phyloP scores from a whole-genome alignment of 1,284 basidiomycete genomes.

The Fomitopsis pinicola region DNA sequence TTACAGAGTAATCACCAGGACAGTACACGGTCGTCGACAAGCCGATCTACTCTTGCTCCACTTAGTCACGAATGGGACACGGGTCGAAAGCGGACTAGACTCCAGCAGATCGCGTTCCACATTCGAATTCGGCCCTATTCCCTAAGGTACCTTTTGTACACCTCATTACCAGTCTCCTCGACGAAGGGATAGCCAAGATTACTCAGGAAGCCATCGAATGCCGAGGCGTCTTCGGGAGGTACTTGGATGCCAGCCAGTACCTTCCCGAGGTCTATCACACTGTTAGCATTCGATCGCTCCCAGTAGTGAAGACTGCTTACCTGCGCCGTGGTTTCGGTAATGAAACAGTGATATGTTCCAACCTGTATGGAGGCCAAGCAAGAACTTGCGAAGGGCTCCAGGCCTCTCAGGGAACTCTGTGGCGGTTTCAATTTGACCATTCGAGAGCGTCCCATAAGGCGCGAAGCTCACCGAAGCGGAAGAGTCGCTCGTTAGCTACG shows the following conservation, averaged over 20 bases:
- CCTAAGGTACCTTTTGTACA: slow-evolving; percentile 76
- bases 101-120: neutral
- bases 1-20: too few relatives aligned
- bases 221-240: slow-evolving; percentile 56
- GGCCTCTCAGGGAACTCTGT: slow-evolving; percentile 96
- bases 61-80: neutral
- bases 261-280: slow-evolving; percentile 74
- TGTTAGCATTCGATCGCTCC: neutral
- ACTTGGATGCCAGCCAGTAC: slow-evolving; percentile 95
- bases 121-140: neutral
- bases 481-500: slow-evolving; percentile 85
- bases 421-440: neutral
- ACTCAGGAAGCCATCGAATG: slow-evolving; percentile 74
- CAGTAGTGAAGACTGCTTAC: slow-evolving; percentile 40
- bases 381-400: slow-evolving; percentile 87
- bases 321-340: slow-evolving; percentile 95
- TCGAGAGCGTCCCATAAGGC: neutral
- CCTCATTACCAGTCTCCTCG: slow-evolving; percentile 90
- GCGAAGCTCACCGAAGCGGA: slow-evolving; percentile 79
- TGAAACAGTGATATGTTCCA: slow-evolving; percentile 99
- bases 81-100: neutral
- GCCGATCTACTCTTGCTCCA: too few relatives aligned
- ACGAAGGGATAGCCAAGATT: slow-evolving; percentile 85
- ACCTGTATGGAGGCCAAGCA: slow-evolving; percentile 73
- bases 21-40: too few relatives aligned